Base-by-base conservation (phyloP, 768 basidiomycete genomes). In the Boletus patriciae region DNA sequence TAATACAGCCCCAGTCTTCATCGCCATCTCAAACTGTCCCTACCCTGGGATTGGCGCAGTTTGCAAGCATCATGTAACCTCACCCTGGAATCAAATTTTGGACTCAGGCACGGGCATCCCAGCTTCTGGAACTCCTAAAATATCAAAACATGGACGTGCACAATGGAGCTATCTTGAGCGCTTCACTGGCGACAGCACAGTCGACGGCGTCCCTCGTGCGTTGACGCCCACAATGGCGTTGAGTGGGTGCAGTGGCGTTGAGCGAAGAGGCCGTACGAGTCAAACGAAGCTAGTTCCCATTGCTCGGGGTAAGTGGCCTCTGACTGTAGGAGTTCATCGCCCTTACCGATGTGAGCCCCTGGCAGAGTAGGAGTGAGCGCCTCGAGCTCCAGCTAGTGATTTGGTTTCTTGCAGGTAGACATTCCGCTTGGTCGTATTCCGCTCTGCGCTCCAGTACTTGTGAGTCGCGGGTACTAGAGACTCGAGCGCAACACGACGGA, bases 341-440 rank as follows among this genome's bases (percentile, higher is more conserved):
- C 1, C 47, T 57, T 51, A 86, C 86, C 85, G 55, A 88, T 76
- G 60, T 86, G 83, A 1, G 84, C 82, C 3, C 71, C 83, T 6
- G 68, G 76, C 3, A 86, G 73, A 3, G 68, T 74, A 3, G 80
- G 78, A 8, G 75, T 76, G n/a, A 83, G 69, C 9, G 74, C 74
- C 56, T 79, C 63, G 9, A 86, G 76, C 76, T 82, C 77, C 21
- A 84, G 71, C 53, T 77, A 3, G 81, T 77, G 33, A 86, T 70
- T 23, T 69, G 74, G 59, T 87, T 62, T 86, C 83, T 4, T 67
- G 75, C 78, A 85, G 84, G 61, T 76, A 73, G 15, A 83, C 70
- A 55, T 71, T 81, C 83, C 83, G 84, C 63, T 80, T 80, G 0
- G 83, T 85, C 8, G 79, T 75, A 63, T 86, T 85, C 41, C 80